phyloP scores from a whole-genome alignment of 2,329 filamentous ascomycete genomes.

The Diaporthe longicolla region DNA sequence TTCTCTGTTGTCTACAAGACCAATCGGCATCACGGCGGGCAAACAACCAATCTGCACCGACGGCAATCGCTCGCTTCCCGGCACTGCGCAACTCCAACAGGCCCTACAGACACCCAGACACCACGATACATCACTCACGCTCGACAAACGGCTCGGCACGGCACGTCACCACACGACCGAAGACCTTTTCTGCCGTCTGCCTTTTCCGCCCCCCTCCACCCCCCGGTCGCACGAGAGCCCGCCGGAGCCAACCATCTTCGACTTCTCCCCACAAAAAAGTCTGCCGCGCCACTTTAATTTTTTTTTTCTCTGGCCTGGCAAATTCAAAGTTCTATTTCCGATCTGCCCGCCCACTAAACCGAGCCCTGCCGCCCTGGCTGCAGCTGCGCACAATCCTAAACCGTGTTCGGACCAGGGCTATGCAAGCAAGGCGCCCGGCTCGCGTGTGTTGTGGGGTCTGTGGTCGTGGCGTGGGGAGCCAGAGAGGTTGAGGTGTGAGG shows the following conservation, averaged over 20 bases:
- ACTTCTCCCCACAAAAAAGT: slow-evolving; percentile 34
- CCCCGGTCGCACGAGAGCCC: slow-evolving; percentile 11
- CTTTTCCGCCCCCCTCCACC: background rate
- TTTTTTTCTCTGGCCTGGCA: slow-evolving; percentile 3
- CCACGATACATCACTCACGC: no score
- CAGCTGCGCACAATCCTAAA: slow-evolving; percentile 22
- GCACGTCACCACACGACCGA: background rate
- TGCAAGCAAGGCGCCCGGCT: slow-evolving; percentile 5
- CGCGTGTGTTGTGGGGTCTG: background rate
- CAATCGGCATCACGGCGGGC: no score
- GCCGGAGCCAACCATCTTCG: slow-evolving; percentile 24
- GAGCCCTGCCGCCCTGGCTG: slow-evolving; percentile 14
- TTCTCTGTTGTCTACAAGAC: background rate
- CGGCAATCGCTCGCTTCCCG: background rate
- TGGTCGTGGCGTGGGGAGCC: background rate
- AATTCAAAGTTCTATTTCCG: slow-evolving; percentile 20
- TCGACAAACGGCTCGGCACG: background rate
- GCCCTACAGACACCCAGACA: background rate
- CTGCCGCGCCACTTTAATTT: slow-evolving; percentile 37
- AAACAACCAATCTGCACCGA: background rate
- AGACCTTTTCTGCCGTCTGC: slow-evolving; percentile 17
- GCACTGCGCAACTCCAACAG: background rate
- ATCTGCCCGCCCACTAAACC: slow-evolving; percentile 33
- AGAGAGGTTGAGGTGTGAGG: slow-evolving; percentile 1
- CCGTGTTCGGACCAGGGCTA: slow-evolving; percentile 22